Conservation (phyloP, 225 moss, liverwort and hornwort genomes). For the Pseudisothecium myosuroides region DNA sequence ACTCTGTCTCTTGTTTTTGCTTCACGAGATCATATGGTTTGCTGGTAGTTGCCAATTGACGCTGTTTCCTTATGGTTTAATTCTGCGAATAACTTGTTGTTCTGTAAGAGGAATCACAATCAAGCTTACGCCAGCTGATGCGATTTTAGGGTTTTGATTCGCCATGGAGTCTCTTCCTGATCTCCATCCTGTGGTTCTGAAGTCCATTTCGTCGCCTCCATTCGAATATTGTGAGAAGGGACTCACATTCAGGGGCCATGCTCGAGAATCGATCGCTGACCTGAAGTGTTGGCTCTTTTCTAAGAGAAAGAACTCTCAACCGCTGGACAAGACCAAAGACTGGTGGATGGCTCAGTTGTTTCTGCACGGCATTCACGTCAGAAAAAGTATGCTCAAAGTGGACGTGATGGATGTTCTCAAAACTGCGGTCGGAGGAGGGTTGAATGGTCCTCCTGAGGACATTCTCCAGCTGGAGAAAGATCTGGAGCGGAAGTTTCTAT, state of each 20-base stretch:
- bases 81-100: not conserved
- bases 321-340: not conserved
- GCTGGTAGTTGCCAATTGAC: not conserved
- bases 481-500: not conserved
- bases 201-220: not conserved
- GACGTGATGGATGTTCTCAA: not conserved
- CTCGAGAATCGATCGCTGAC: not conserved
- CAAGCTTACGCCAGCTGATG: not conserved
- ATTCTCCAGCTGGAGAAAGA: not conserved
- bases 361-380: not conserved
- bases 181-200: not conserved
- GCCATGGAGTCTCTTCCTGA: not conserved
- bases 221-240: not conserved
- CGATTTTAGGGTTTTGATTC: no score
- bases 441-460: not conserved
- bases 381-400: not conserved
- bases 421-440: not conserved
- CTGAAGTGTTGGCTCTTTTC: not conserved
- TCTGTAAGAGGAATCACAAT: no score
- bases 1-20: not conserved
- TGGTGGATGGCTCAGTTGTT: not conserved
- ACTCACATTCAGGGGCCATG: not conserved
- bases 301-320: not conserved
- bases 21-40: not conserved
- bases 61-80: not conserved